Conservation (phyloP, 768 basidiomycete genomes). For the Auricularia auricula-judae region DNA sequence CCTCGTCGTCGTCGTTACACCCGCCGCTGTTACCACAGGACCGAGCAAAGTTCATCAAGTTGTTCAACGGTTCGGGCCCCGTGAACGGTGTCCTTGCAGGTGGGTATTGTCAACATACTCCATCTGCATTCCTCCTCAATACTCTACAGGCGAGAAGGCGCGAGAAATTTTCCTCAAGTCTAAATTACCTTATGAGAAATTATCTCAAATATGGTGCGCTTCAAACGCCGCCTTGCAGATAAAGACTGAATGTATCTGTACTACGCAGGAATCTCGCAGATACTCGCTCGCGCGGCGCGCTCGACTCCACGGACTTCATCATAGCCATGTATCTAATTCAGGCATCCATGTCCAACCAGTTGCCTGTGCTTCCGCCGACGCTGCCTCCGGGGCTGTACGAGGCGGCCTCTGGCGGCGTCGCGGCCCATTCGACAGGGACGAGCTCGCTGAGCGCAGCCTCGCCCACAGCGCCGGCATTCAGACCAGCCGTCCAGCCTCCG, state of each 20-base stretch:
- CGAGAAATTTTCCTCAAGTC: constrained; percentile 87
- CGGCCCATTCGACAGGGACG: constrained; percentile 47
- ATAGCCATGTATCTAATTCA: constrained; percentile 97
- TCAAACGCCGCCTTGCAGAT: background rate
- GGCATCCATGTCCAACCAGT: constrained; percentile 71
- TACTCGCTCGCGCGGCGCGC: constrained; percentile 78
- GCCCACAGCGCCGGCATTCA: constrained; percentile 24
- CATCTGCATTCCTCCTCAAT: background rate
- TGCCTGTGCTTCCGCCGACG: constrained; percentile 56
- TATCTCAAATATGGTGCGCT: constrained; percentile 84
- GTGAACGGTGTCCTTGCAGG: constrained; percentile 69
- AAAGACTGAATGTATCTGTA: background rate
- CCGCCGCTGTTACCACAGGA: constrained; percentile 73
- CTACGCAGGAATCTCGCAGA: constrained; percentile 79
- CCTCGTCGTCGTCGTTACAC: constrained; percentile 25
- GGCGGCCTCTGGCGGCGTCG: constrained; percentile 41
- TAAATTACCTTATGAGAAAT: constrained; percentile 71
- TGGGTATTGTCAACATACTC: constrained; percentile 19
- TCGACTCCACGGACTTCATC: constrained; percentile 87
- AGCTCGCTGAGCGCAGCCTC: constrained; percentile 8
- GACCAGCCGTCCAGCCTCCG: constrained; percentile 34
- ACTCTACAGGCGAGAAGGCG: constrained; percentile 64
- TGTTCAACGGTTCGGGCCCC: constrained; percentile 68
- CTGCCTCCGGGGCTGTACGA: constrained; percentile 83
- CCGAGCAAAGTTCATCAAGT: constrained; percentile 66